Evolutionary conservation across 2,329 filamentous ascomycete species (phyloP), one percentile per base, ranked within the genome.

Genomic region (Volutella citrinella): DNA sequence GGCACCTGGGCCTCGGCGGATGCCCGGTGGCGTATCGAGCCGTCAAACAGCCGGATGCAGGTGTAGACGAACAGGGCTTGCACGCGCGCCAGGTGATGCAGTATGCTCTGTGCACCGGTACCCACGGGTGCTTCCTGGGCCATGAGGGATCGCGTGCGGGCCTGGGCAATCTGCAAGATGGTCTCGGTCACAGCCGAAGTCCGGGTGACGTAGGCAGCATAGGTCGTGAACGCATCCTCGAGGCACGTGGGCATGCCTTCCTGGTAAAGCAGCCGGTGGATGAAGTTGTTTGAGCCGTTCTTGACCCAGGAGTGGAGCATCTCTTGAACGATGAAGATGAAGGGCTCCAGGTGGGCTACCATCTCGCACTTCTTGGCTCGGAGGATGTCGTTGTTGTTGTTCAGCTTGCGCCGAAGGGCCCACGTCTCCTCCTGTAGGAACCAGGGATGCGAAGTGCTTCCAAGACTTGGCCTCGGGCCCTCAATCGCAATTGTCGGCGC

Each of bases 191-290:
- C 59, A 9, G 38, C 32, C 5, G 49, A 31, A 10, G 49, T 59
- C 33, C 51, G 54, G 26, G 45, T 29, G 1, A 40, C 15, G 32
- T 59, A 59, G 6, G 45, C 43, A 0, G 52, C 34, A 14, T 57
- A 34, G 11, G 46, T 37, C 10, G 51, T 48, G 38, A 50, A 59
- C n/a, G 49, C 54, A 30, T 56, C 54, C 32, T 57, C 50, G 0
- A 59, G 30, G 14, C 45, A 50, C 10, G 27, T 22, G 2, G 55
- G 55, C 14, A 57, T 36, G 6, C 38, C 36, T 6, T 39, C 40
- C 3, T 34, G 40, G 24, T 57, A 59, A 3, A 60, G 46, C 3
- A 40, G 35, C 4, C 40, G 27, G 29, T 60, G 57, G 25, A 59
- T 52, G 12, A 60, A 49, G 3, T 14, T 53, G 35, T 5, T 25